Evolutionary conservation across 2,329 filamentous ascomycete species (phyloP), one percentile per base, ranked within the genome.

Genomic region (Colletotrichum plurivorum): DNA sequence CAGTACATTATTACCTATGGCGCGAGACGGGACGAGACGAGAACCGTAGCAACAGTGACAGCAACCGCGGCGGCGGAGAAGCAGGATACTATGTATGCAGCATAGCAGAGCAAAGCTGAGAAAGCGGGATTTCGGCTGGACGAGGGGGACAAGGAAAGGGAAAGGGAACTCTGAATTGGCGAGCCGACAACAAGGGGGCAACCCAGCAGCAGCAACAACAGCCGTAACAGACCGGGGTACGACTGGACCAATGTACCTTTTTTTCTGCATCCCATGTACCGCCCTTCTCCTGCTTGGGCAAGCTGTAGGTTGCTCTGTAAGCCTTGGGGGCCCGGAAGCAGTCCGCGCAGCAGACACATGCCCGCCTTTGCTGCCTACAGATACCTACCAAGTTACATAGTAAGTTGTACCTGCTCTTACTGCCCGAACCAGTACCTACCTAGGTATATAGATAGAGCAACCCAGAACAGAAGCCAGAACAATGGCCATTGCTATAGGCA

Each of bases 191-290:
- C 20, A 16, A 36, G 55, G 66, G 66, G 49, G 22, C n/a, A 48
- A 49, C 66, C 55, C 45, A 31, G 62, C 49, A 66, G 43, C 27
- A 27, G 31, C 45, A 62, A 60, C 66, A 49, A 62, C 55, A 69
- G 62, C 62, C 62, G 62, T 69, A 52, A 66, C 54, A 66, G 62
- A 56, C 49, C 12, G n/a, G 46, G 61, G 49, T 36, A 9, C 31
- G 16, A 39, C 12, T 54, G 49, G 59, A 36, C 39, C 49, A 15
- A 43, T 43, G 41, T 43, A 43, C 41, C 41, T 43, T n/a, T 43
- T n/a, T 43, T 15, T 43, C 41, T n/a, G 41, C 41, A n/a, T 15
- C 12, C 41, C n/a, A 55, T 43, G 20, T 20, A 57, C 54, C 54
- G 31, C 31, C 31, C 31, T 36, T 25, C 22, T 25, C 22, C 31